Evolutionary conservation across 176 grass and related monocot genomes (phyloP).

Genomic region (Phoenix dactylifera): DNA sequence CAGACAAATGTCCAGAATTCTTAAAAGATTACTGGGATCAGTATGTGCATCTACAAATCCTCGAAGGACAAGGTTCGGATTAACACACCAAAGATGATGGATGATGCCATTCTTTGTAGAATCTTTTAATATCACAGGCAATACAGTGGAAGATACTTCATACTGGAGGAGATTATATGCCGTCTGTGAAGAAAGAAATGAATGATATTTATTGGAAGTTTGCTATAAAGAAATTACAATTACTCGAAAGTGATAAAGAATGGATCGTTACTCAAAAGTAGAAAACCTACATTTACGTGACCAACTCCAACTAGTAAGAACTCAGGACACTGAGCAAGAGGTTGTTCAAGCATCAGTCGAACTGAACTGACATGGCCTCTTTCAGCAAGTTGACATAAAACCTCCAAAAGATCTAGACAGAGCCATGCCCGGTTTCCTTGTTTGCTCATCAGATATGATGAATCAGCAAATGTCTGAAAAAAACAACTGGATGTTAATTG

Average conservation of each 20-base stretch:
- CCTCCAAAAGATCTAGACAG: conserved; percentile 70
- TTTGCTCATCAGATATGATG: conserved; percentile 28
- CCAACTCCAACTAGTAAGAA: conserved; percentile 68
- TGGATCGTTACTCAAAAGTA: no score
- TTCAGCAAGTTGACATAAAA: conserved; percentile 79
- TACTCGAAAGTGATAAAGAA: no score
- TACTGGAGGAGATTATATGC: conserved; percentile 79
- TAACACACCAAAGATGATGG: conserved; percentile 59
- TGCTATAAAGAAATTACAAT: no score
- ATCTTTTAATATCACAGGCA: conserved; percentile 75
- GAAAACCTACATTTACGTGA: conserved; percentile 55
- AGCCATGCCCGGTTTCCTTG: conserved; percentile 77
- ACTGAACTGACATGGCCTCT: conserved; percentile 58
- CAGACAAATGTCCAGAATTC: conserved; percentile 66
- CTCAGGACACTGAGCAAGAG: conserved; percentile 63
- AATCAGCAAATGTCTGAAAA: conserved; percentile 54
- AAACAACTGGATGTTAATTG: background rate
- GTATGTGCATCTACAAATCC: conserved; percentile 72
- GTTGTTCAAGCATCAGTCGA: conserved; percentile 48
- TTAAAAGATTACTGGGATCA: conserved; percentile 49
- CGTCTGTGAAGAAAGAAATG: conserved; percentile 51
- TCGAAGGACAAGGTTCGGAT: conserved; percentile 54
- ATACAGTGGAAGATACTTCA: conserved; percentile 62
- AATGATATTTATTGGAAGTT: background rate
- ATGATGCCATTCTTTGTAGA: conserved; percentile 37